Conservation (phyloP, 495 filamentous ascomycete species). For the Penicillium paxilli region DNA sequence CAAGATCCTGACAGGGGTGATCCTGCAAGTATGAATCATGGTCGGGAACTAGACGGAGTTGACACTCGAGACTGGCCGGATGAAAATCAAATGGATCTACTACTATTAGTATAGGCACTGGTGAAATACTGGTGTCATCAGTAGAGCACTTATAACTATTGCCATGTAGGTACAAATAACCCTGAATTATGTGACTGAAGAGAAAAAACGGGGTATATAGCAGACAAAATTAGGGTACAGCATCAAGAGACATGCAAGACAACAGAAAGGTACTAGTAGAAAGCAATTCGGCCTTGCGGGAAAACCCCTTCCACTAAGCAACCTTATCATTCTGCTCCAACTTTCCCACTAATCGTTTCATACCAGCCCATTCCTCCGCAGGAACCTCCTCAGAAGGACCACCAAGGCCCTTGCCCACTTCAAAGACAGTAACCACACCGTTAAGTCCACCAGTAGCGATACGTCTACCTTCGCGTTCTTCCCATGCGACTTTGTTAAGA, state of each 20-base stretch:
- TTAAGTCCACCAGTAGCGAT: constrained; percentile 89
- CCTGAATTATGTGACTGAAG: constrained; percentile 21
- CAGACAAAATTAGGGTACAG: not conserved
- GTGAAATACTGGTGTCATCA: not conserved
- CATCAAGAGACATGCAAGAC: constrained; percentile 15
- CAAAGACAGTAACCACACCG: constrained; percentile 86
- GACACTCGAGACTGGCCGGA: too few species aligned
- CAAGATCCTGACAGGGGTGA: not conserved
- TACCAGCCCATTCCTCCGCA: constrained; percentile 85
- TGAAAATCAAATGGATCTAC: too few species aligned
- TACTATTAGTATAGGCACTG: not conserved
- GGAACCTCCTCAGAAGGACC: constrained; percentile 71
- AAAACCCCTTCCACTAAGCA: constrained; percentile 17
- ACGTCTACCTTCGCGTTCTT: constrained; percentile 79
- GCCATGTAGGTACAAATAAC: constrained; percentile 19
- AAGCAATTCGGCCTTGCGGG: constrained; percentile 6
- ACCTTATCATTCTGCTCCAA: constrained; percentile 53
- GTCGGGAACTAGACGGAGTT: not conserved
- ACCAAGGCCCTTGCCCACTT: constrained; percentile 82
- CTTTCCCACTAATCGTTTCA: constrained; percentile 80
- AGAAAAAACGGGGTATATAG: constrained; percentile 31
- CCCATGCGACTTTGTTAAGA: constrained; percentile 93
- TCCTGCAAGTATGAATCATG: too few species aligned
- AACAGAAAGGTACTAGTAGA: constrained; percentile 6
- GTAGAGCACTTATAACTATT: too few species aligned